Evolutionary conservation across 1,284 basidiomycete species (phyloP).

Genomic region (Inonotus hispidus): DNA sequence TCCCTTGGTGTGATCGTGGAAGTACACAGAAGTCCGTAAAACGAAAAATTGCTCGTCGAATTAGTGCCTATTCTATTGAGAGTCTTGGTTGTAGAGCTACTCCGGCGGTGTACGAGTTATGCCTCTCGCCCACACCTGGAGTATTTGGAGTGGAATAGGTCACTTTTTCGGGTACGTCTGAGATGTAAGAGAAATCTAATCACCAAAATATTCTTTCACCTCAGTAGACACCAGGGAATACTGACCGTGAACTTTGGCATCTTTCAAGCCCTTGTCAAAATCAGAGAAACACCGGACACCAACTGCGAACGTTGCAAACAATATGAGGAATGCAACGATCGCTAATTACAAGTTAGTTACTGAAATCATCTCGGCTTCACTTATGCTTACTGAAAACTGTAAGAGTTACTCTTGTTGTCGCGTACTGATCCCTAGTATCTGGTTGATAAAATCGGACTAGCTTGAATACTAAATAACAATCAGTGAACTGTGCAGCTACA

Average conservation of each 20-base stretch:
- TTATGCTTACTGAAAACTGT: conserved; percentile 55
- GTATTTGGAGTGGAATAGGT: conserved; percentile 37
- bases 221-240: conserved; percentile 23
- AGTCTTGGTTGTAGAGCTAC: conserved; percentile 9
- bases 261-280: conserved; percentile 67
- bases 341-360: conserved; percentile 36
- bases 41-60: background rate
- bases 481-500: conserved; percentile 40
- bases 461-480: conserved; percentile 59
- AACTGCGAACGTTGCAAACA: conserved; percentile 66
- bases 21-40: background rate
- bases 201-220: conserved; percentile 24
- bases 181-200: conserved; percentile 27
- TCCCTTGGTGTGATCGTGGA: background rate
- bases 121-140: conserved; percentile 41
- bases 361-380: background rate
- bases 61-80: conserved; percentile 13
- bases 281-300: conserved; percentile 74
- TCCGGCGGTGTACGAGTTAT: conserved; percentile 25
- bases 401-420: conserved; percentile 67
- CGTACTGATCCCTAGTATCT: conserved; percentile 45
- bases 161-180: conserved; percentile 46
- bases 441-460: conserved; percentile 73
- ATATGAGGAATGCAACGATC: conserved; percentile 64
- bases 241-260: conserved; percentile 72